Conservation (phyloP, 805 yeast genomes). For the Hanseniaspora osmophila region DNA sequence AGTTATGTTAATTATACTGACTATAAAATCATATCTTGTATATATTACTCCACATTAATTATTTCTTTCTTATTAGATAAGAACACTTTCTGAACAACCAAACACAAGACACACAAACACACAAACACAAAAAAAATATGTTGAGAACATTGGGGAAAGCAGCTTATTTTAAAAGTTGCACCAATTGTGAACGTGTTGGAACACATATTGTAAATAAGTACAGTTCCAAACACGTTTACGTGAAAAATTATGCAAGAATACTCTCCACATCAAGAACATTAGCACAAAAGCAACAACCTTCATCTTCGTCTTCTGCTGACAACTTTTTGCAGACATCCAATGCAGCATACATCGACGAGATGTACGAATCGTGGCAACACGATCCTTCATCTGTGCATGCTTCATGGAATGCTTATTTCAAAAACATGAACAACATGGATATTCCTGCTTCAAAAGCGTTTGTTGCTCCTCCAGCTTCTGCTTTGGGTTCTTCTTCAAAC, state of each 20-base stretch:
- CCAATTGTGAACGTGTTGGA: too few species aligned
- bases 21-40: too few species aligned
- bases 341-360: constrained; percentile 90
- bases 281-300: constrained; percentile 8
- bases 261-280: neutral
- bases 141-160: constrained; percentile 4
- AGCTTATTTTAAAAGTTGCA: neutral
- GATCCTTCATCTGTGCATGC: constrained; percentile 88
- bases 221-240: too few species aligned
- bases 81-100: neutral
- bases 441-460: constrained; percentile 67
- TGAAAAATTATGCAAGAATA: neutral
- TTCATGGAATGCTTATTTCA: constrained; percentile 95
- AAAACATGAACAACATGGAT: constrained; percentile 62
- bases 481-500: constrained; percentile 44
- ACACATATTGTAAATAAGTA: neutral
- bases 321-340: constrained; percentile 70
- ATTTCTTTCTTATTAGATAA: too few species aligned
- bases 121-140: neutral
- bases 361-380: constrained; percentile 87
- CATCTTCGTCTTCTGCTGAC: constrained; percentile 28
- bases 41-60: too few species aligned
- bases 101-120: neutral
- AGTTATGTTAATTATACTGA: too few species aligned
- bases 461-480: constrained; percentile 79